These are phyloP conservation scores for Teunomyces funiuensis DNA, from an alignment of 805 yeast species.

Conservation along the genomic window DNA sequence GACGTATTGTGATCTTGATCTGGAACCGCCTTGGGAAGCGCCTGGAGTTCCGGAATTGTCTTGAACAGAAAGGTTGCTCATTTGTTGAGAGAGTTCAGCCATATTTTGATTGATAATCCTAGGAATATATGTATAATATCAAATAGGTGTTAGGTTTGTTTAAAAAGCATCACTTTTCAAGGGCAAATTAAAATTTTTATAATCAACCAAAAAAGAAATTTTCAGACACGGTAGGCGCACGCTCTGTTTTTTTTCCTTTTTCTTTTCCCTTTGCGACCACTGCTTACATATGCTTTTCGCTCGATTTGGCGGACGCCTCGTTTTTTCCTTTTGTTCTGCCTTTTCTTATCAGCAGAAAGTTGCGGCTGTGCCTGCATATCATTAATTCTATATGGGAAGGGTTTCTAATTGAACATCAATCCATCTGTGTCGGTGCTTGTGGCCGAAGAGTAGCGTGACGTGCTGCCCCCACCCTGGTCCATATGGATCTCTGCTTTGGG, in stretches of 20 bases:
- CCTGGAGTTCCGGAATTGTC: slow-evolving; percentile 24
- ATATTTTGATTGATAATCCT: slow-evolving; percentile 30
- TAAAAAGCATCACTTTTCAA: slow-evolving; percentile 5
- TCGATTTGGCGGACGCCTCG: background rate
- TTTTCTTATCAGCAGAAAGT: background rate
- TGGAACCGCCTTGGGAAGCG: slow-evolving; percentile 21
- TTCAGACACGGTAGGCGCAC: slow-evolving; percentile 9
- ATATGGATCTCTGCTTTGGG: slow-evolving; percentile 40
- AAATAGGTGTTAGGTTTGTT: background rate
- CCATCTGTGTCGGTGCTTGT: slow-evolving; percentile 8
- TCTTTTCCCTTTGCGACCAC: background rate
- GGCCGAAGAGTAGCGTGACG: slow-evolving; percentile 19
- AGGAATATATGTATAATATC: slow-evolving; percentile 6
- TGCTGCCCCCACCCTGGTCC: slow-evolving; percentile 24
- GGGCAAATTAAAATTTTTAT: slow-evolving; percentile 6
- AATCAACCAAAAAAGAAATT: slow-evolving; percentile 6
- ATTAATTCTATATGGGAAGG: too few species aligned
- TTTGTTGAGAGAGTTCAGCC: slow-evolving; percentile 59
- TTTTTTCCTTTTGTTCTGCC: background rate
- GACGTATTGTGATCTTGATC: slow-evolving; percentile 22
- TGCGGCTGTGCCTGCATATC: too few species aligned
- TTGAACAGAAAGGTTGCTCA: slow-evolving; percentile 55
- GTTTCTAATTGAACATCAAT: slow-evolving; percentile 9
- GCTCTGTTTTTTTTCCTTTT: background rate
- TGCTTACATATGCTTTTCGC: background rate